Evolutionary conservation across 2,329 filamentous ascomycete species (phyloP).

Genomic region (Talaromyces sp.): DNA sequence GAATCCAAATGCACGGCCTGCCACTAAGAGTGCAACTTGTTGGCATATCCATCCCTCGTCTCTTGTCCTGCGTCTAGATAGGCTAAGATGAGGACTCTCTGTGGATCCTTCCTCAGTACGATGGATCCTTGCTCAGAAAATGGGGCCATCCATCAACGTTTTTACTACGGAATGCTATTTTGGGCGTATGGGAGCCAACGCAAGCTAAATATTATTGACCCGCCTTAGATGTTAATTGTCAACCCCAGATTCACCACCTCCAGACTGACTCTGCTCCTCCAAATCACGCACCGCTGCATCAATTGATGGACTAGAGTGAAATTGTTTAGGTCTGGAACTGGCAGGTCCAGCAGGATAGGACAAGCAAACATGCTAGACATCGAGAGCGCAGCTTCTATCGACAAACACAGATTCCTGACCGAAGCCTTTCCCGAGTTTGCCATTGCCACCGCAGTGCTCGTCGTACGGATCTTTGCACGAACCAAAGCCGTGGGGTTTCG

Average conservation of each 20-base stretch:
- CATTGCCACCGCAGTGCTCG: conserved; percentile 34
- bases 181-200: neutral
- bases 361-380: neutral
- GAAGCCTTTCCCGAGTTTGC: conserved; percentile 45
- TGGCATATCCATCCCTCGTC: neutral
- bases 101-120: neutral
- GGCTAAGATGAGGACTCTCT: neutral
- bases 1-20: neutral
- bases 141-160: neutral
- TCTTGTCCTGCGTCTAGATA: neutral
- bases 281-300: neutral
- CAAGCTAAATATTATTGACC: neutral
- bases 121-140: neutral
- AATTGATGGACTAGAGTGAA: neutral
- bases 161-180: neutral
- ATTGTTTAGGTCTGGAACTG: neutral
- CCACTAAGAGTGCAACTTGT: neutral
- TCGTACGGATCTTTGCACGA: conserved; percentile 37
- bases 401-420: conserved; percentile 27
- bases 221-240: neutral
- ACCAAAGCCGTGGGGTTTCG: conserved; percentile 37
- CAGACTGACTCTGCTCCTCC: neutral
- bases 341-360: neutral
- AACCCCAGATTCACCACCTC: neutral
- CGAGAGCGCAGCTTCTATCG: neutral